Base-by-base conservation (phyloP, 108 stramenopile species). In the Pseudonitzschia delicatissima region DNA sequence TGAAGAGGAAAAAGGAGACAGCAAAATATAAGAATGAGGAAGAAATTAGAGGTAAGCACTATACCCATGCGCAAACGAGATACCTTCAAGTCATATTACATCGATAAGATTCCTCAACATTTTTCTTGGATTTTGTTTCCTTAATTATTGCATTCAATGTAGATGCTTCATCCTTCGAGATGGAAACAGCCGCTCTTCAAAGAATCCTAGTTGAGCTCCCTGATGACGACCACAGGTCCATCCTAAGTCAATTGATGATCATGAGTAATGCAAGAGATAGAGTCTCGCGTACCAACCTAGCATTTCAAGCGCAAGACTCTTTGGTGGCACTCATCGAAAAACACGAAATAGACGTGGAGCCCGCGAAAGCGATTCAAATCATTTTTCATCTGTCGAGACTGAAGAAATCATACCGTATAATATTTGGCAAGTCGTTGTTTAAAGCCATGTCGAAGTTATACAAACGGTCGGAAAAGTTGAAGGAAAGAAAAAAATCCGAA, bases 311-410 rank as follows among this genome's bases (percentile, higher is more conserved):
- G 0, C 28, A 61, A 25, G 60, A 61, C 25, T 20, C 34, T 42
- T 36, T 61, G n/a, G 36, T 61, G n/a, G 18, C 8, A 12, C 28
- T 27, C 20, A 61, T 61, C 11, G 60, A 61, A 36, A 42, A 61
- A 27, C 36, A 61, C 32, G 0, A 40, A 21, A 61, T 61, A 0
- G 60, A 61, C 13, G 37, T 27, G 13, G 60, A 25, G 2, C 8
- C 60, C 1, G 40, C 37, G 15, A 42, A 61, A 23, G 60, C 60
- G 39, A 13, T 44, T 7, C 35, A 42, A 15, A 35, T 61, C 21
- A 61, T 61, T 61, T 61, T 61, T 27, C 60, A 61, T 36, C 60
- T 61, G 11, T 35, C 60, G 27, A 40, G 60, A 42, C 39, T 61
- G 20, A 61, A 61, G 39, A 61, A 61, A 42, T 20, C 18, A 13